Evolutionary conservation across 148 eudicot genomes (phyloP), one percentile per base, ranked within the genome.

Genomic region (Hydrangea macrophylla): DNA sequence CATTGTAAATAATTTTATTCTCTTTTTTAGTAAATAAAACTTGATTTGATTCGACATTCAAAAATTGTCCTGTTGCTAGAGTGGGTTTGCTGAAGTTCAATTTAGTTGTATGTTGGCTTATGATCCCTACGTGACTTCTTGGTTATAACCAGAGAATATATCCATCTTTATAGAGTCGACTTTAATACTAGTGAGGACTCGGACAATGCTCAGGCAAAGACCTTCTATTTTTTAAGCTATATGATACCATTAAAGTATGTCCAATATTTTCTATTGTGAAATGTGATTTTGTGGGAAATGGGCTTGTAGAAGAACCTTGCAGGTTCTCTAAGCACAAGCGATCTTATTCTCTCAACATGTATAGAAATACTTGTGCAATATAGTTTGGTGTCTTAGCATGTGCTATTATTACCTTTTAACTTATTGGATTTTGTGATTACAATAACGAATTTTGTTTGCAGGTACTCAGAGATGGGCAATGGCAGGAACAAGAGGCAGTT

Each of bases 401-500:
- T 22, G 5, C 22, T n/a, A 2, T 23, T 11, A 51, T 65, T 20
- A 65, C 42, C 36, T 48, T 40, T 27, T 63, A 65, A 7, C 58
- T 8, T 35, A 23, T 35, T 48, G n/a, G 5, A 8, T 18, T 54
- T 66, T 66, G 9, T 17, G 23, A 32, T 33, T 45, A n/a, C 31
- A 28, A 9, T 12, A 44, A 56, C 12, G 10, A 15, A 35, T 58
- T 56, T 64, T 58, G 32, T 31, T 24, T 53, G 55, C 80, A 87
- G 92, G 83, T 87, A 44, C 84, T 88, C 25, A 85, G 92, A 81
- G 89, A 87, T 62, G 85, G 89, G 23, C 73, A 69, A 48, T 88
- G 92, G 92, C 86, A 83, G 60, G 92, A 85, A 72, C 69, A 79
- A 77, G 92, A 88, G 85, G 92, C 92, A 32, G 70, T 81, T 65